A percentile compares a stretch with the other conserved stretches of the same genome.
Evolutionary conservation across 805 yeast species (phyloP).

Genomic region (Tetrapisispora iriomotensis): DNA sequence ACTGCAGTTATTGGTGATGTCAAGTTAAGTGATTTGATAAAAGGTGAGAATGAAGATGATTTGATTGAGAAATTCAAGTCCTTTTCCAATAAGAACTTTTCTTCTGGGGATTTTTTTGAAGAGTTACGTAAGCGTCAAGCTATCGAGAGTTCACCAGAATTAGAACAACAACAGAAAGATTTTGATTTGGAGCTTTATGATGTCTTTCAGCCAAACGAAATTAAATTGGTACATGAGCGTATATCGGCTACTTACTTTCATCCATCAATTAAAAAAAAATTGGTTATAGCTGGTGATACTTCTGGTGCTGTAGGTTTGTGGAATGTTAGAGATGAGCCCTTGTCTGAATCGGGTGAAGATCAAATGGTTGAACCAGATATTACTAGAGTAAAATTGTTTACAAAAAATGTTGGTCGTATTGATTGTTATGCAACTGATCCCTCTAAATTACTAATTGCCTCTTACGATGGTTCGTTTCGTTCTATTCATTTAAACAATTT

Average conservation of each 20-base stretch:
- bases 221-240: slow-evolving; percentile 59
- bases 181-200: slow-evolving; percentile 45
- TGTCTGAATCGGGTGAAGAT: slow-evolving; percentile 28
- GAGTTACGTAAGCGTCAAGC: slow-evolving; percentile 34
- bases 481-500: slow-evolving; percentile 54
- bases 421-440: slow-evolving; percentile 41
- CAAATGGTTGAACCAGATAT: slow-evolving; percentile 40
- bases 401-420: slow-evolving; percentile 60
- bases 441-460: slow-evolving; percentile 52
- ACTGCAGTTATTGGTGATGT: slow-evolving; percentile 59
- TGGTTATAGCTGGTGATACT: slow-evolving; percentile 82
- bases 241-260: slow-evolving; percentile 70
- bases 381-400: slow-evolving; percentile 62
- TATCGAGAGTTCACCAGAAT: slow-evolving; percentile 25
- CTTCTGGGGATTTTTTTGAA: slow-evolving; percentile 65
- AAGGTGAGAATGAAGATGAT: slow-evolving; percentile 30
- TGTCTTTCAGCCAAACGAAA: slow-evolving; percentile 55
- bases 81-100: slow-evolving; percentile 31
- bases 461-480: slow-evolving; percentile 86
- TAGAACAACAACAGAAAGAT: slow-evolving; percentile 42
- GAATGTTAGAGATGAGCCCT: slow-evolving; percentile 44
- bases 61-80: slow-evolving; percentile 25
- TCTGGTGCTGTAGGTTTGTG: slow-evolving; percentile 82
- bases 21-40: slow-evolving; percentile 48
- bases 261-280: slow-evolving; percentile 51